These are phyloP conservation scores for Calonectria ilicicola DNA, from an alignment of 2,329 filamentous ascomycete species.

Conservation along the genomic window DNA sequence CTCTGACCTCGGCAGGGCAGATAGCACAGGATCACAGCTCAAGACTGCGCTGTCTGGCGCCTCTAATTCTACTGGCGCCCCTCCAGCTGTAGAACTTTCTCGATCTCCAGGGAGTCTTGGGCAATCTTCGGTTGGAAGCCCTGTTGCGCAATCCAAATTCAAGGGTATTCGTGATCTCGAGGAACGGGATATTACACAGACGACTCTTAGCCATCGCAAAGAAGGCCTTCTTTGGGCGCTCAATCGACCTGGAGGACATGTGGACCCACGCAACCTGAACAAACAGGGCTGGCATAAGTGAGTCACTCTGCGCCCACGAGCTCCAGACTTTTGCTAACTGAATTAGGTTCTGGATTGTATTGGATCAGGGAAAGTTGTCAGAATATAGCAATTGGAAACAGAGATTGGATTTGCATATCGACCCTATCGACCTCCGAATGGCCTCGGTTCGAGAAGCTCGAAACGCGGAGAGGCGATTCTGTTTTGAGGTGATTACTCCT, in stretches of 20 bases:
- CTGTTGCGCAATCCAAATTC: constrained; percentile 73
- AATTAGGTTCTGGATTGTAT: constrained; percentile 95
- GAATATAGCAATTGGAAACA: constrained; percentile 99
- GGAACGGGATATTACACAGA: constrained; percentile 76
- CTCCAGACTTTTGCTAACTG: constrained; percentile 28
- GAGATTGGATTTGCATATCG: constrained; percentile 95
- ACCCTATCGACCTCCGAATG: constrained; percentile 96
- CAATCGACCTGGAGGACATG: constrained; percentile 91
- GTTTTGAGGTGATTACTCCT: constrained; percentile 98
- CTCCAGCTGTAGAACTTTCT: constrained; percentile 58
- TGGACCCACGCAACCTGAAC: constrained; percentile 93
- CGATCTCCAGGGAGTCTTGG: constrained; percentile 68
- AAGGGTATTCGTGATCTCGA: constrained; percentile 94
- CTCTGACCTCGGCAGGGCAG: constrained; percentile 77
- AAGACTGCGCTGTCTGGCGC: constrained; percentile 63
- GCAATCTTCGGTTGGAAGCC: constrained; percentile 61
- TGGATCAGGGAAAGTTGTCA: constrained; percentile 95
- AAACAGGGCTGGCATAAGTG: constrained; percentile 99
- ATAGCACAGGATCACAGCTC: constrained; percentile 79
- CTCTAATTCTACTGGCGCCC: constrained; percentile 46
- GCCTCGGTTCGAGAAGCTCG: constrained; percentile 96
- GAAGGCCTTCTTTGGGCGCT: constrained; percentile 96
- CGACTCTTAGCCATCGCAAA: constrained; percentile 76
- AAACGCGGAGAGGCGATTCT: constrained; percentile 94
- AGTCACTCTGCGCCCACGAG: constrained; percentile 50